Base-by-base conservation (phyloP, 768 basidiomycete species). In the Xerocomellus amylosporus region DNA sequence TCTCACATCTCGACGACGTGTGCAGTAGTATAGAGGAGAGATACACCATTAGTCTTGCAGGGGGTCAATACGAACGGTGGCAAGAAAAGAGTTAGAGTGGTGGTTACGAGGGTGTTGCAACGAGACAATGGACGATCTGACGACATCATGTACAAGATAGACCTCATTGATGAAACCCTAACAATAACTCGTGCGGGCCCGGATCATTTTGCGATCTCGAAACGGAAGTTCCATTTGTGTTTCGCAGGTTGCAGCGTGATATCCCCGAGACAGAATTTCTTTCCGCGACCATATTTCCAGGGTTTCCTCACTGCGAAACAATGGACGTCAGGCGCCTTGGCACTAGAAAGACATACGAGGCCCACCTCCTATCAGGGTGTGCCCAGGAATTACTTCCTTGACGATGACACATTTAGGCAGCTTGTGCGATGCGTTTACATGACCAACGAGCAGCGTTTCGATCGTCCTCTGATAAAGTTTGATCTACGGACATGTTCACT, bases 1-100 rank as follows among this genome's bases (percentile, higher is more conserved):
- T 98, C 34, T 73, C 77, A 14, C 82, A 93, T 68, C 80, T 98
- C 30, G 90, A 95, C 56, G 77, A 82, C 42, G 77, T 95, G 2
- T 91, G 87, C 62, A 79, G 76, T 34, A 77, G 85, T 4, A 78
- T 95, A 20, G 85, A 89, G 55, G 83, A 84, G 14, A 76, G 75
- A 31, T 97, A 95, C 62, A 73, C 76, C 12, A 69, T 67, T 3
- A 88, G 86, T 64, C 71, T 93, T 20, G 67, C 72, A 55, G 68
- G 70, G 26, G 82, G 77, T 43, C 66, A 73, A 24, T 86, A 79
- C 58, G 85, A 88, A 63, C 75, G 75, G 17, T 92, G 88, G 87
- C 77, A 81, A 45, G 90, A 92, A 69, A 77, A 76, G 68, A 84
- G 83, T 62, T 88, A 61, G 53, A 8, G 33, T 45, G 24, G 37